A percentile compares a stretch with the other conserved stretches of the same genome.
phyloP scores from a whole-genome alignment of 2,329 filamentous ascomycete genomes.

The Albophoma yamanashiensis region DNA sequence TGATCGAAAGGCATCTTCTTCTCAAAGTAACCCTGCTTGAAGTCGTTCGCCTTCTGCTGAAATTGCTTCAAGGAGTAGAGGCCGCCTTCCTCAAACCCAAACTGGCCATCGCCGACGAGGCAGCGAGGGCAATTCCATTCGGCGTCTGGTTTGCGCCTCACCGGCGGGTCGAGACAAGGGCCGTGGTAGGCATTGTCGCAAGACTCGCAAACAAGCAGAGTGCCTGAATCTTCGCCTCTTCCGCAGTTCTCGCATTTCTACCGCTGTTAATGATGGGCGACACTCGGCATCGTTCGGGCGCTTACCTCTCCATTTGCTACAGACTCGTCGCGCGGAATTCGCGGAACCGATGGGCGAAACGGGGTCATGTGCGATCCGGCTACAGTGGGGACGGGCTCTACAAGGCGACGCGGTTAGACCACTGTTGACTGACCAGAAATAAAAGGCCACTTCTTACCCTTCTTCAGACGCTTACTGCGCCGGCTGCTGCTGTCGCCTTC shows the following conservation, averaged over 20 bases:
- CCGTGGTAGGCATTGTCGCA: conserved; percentile 86
- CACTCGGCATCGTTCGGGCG: conserved; percentile 10
- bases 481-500: conserved; percentile 60
- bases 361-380: conserved; percentile 95
- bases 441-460: conserved; percentile 24
- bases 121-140: conserved; percentile 97
- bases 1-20: conserved; percentile 84
- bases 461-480: conserved; percentile 87
- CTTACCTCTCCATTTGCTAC: conserved; percentile 30
- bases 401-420: conserved; percentile 8
- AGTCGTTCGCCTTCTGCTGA: conserved; percentile 88
- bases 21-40: conserved; percentile 90
- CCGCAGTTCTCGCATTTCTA: conserved; percentile 78
- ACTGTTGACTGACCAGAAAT: not conserved
- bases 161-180: conserved; percentile 76
- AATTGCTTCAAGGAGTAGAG: conserved; percentile 93
- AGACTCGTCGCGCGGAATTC: conserved; percentile 46
- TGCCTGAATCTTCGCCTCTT: conserved; percentile 60
- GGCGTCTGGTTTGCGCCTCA: conserved; percentile 64
- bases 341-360: conserved; percentile 71
- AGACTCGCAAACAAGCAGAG: conserved; percentile 75
- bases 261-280: conserved; percentile 6
- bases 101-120: conserved; percentile 90
- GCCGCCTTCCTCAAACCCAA: conserved; percentile 93
- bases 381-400: conserved; percentile 65